A percentile compares a stretch with the other conserved stretches of the same genome.
Conservation (phyloP, 176 grass and related monocot species). For the Ampelocalamus luodianensis region DNA sequence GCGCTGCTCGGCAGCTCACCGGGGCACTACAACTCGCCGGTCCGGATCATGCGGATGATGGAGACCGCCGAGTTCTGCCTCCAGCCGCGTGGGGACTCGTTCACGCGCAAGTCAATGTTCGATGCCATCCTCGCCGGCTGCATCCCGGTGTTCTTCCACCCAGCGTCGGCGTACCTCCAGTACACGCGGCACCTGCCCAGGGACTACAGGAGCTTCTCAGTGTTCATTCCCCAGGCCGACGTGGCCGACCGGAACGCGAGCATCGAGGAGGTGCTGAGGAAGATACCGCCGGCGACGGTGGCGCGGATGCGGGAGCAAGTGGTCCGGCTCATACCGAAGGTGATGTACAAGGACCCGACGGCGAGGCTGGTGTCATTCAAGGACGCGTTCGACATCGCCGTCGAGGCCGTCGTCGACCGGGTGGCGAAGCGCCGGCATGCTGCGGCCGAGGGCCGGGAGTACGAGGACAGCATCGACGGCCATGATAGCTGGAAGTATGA, state of each 20-base stretch:
- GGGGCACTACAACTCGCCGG: not conserved
- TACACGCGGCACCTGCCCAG: slow-evolving; percentile 28
- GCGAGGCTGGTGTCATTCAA: not conserved
- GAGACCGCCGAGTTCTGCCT: slow-evolving; percentile 24
- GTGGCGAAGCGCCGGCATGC: slow-evolving; percentile 17
- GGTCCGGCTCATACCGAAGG: slow-evolving; percentile 32
- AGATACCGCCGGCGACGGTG: slow-evolving; percentile 4
- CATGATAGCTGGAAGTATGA: slow-evolving; percentile 33
- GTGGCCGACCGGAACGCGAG: slow-evolving; percentile 1
- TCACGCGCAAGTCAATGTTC: slow-evolving; percentile 46
- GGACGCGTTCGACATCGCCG: slow-evolving; percentile 36
- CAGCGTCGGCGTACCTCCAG: slow-evolving; percentile 38
- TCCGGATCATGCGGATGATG: slow-evolving; percentile 4
- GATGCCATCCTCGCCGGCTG: slow-evolving; percentile 76
- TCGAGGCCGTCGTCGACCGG: slow-evolving; percentile 10
- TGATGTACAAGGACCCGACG: slow-evolving; percentile 25
- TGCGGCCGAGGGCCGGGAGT: not conserved
- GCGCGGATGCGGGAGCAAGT: slow-evolving; percentile 24
- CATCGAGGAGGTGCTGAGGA: slow-evolving; percentile 11
- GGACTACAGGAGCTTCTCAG: slow-evolving; percentile 29
- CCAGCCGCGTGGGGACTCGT: slow-evolving; percentile 11
- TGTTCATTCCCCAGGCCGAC: slow-evolving; percentile 21
- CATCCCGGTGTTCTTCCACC: slow-evolving; percentile 76
- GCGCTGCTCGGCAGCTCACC: slow-evolving; percentile 3
- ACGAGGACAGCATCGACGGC: slow-evolving; percentile 7